These are phyloP conservation scores for Earliella scabrosa DNA, from an alignment of 1,284 basidiomycete species.

Conservation along the genomic window DNA sequence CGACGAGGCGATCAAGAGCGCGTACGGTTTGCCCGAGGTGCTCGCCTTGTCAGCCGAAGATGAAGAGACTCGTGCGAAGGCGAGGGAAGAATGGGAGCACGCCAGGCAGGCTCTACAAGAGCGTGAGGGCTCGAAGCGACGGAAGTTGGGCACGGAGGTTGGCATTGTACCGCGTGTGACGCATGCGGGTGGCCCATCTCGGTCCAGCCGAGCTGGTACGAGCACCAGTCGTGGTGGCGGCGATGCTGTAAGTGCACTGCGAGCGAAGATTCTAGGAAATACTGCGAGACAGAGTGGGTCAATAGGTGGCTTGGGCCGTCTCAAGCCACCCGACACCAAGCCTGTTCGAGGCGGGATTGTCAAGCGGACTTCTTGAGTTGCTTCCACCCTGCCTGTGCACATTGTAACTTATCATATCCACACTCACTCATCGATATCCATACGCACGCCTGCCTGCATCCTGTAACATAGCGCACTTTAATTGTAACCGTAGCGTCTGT, in stretches of 20 bases:
- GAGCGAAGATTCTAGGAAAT: constrained; percentile 61
- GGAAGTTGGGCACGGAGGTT: constrained; percentile 44
- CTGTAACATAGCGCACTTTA: no score
- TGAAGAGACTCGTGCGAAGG: constrained; percentile 54
- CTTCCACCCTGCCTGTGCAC: not conserved
- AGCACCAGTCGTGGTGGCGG: constrained; percentile 8
- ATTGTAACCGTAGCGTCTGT: no score
- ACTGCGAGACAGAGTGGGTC: constrained; percentile 29
- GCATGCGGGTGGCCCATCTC: constrained; percentile 11
- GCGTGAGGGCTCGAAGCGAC: constrained; percentile 50
- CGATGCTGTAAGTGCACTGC: constrained; percentile 48
- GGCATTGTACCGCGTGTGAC: constrained; percentile 34
- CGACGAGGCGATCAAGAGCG: constrained; percentile 72
- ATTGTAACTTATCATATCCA: not conserved
- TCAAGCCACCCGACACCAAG: constrained; percentile 28
- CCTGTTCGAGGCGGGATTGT: constrained; percentile 3
- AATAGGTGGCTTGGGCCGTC: constrained; percentile 10
- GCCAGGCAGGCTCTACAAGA: constrained; percentile 48
- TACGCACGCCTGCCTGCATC: not conserved
- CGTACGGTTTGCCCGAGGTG: constrained; percentile 74
- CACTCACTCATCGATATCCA: no score
- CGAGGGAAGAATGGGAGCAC: constrained; percentile 63
- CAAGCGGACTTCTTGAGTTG: constrained; percentile 9
- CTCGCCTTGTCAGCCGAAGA: constrained; percentile 66
- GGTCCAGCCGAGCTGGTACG: constrained; percentile 12